Conservation (phyloP, 2,329 filamentous ascomycete species). For the Echinosphaeria canescens region DNA sequence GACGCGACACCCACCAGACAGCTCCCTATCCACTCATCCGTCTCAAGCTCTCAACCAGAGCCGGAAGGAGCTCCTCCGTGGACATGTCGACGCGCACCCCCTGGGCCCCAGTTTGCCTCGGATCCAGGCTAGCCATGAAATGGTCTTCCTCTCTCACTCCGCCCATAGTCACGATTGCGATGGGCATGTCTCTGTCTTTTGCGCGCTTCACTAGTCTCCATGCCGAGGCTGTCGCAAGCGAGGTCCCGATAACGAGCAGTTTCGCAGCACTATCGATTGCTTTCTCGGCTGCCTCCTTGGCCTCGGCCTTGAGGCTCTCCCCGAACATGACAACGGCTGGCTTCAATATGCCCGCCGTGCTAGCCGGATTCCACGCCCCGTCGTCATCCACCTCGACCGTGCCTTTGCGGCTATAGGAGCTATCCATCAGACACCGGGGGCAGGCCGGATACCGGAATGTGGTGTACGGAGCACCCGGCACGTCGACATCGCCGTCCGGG, state of each 20-base stretch:
- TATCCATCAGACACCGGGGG: constrained; percentile 51
- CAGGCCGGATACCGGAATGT: constrained; percentile 86
- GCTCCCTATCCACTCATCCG: neutral
- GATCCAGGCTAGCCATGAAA: constrained; percentile 38
- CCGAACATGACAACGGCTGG: constrained; percentile 95
- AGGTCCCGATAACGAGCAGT: constrained; percentile 69
- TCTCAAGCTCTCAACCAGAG: constrained; percentile 27
- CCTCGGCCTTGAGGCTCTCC: constrained; percentile 50
- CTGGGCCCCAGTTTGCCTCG: constrained; percentile 22
- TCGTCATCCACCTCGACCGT: constrained; percentile 51
- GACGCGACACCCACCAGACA: no score
- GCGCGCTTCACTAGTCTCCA: constrained; percentile 78
- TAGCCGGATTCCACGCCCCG: constrained; percentile 50
- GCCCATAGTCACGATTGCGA: constrained; percentile 77
- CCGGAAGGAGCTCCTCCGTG: constrained; percentile 34
- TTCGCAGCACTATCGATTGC: constrained; percentile 58
- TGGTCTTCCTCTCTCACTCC: constrained; percentile 60
- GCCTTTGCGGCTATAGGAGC: no score
- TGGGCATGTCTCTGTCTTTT: constrained; percentile 61
- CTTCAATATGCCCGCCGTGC: constrained; percentile 65
- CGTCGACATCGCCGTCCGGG: constrained; percentile 84
- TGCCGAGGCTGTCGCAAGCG: constrained; percentile 83
- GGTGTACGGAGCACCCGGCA: constrained; percentile 70
- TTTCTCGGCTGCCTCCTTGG: constrained; percentile 58
- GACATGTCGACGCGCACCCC: constrained; percentile 34